These are phyloP conservation scores for Lepidopterella palustris DNA, from an alignment of 495 filamentous ascomycete genomes.

Conservation along the genomic window DNA sequence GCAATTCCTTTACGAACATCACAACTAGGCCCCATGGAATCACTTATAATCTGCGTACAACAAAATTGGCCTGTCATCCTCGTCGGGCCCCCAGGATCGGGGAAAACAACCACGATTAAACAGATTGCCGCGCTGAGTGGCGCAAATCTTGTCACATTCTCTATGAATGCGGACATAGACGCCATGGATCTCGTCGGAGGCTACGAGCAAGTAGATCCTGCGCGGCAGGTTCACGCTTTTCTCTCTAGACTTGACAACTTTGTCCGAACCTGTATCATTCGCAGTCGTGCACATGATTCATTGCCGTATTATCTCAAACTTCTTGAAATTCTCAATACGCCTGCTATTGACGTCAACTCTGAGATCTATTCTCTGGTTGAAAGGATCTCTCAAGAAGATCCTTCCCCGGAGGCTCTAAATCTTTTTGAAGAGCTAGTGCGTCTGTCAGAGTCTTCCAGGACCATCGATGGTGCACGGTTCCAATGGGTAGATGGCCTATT, in stretches of 20 bases:
- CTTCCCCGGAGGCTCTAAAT: neutral
- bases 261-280: constrained; percentile 49
- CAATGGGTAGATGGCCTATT: constrained; percentile 95
- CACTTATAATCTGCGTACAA: constrained; percentile 77
- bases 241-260: constrained; percentile 49
- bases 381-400: neutral
- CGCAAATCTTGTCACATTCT: constrained; percentile 64
- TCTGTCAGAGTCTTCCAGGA: neutral
- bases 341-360: neutral
- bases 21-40: constrained; percentile 66
- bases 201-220: constrained; percentile 86
- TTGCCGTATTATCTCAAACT: neutral
- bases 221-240: constrained; percentile 55
- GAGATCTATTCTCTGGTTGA: constrained; percentile 5
- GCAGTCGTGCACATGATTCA: neutral
- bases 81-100: constrained; percentile 75
- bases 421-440: constrained; percentile 13
- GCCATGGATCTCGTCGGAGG: constrained; percentile 95
- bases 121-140: constrained; percentile 74
- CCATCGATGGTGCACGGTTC: constrained; percentile 64
- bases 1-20: constrained; percentile 32
- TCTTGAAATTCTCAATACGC: constrained; percentile 4
- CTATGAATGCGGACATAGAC: constrained; percentile 88
- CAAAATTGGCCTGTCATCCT: constrained; percentile 84
- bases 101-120: constrained; percentile 72